Conservation (phyloP, 441 rosid species). For the Erodium texanum region DNA sequence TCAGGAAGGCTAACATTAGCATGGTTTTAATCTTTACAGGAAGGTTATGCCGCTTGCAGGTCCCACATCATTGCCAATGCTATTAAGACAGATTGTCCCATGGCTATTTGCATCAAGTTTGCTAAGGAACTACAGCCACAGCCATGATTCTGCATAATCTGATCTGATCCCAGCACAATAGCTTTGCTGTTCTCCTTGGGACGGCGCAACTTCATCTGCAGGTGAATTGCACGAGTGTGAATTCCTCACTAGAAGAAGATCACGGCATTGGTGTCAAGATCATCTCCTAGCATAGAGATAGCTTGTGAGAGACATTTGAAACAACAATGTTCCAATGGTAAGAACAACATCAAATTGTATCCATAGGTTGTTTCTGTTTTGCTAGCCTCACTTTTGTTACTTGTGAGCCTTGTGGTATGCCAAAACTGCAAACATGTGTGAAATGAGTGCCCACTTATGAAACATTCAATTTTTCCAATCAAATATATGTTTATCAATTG, state of each 20-base stretch:
- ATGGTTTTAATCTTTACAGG: constrained; percentile 33
- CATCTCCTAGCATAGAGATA: not conserved
- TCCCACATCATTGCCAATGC: constrained; percentile 67
- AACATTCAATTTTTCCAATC: too few relatives aligned
- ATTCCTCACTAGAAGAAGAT: not conserved
- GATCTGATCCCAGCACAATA: not conserved
- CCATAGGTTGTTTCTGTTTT: too few relatives aligned
- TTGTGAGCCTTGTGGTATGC: too few relatives aligned
- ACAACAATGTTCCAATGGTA: not conserved
- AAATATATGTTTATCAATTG: too few relatives aligned
- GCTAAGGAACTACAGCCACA: constrained; percentile 30
- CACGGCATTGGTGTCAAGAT: not conserved
- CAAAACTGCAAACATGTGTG: too few relatives aligned
- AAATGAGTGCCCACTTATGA: too few relatives aligned
- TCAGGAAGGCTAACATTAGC: not conserved
- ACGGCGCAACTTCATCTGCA: not conserved
- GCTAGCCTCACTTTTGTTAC: too few relatives aligned
- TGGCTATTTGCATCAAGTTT: constrained; percentile 50
- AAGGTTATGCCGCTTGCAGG: constrained; percentile 65
- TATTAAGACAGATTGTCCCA: constrained; percentile 71
- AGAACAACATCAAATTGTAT: too few relatives aligned
- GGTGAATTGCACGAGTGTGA: not conserved
- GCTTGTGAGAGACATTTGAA: not conserved
- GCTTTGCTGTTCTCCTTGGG: not conserved
- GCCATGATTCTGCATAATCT: too few relatives aligned